Base-by-base conservation (phyloP, 2,329 filamentous ascomycete species). In the Diplodia seriata region DNA sequence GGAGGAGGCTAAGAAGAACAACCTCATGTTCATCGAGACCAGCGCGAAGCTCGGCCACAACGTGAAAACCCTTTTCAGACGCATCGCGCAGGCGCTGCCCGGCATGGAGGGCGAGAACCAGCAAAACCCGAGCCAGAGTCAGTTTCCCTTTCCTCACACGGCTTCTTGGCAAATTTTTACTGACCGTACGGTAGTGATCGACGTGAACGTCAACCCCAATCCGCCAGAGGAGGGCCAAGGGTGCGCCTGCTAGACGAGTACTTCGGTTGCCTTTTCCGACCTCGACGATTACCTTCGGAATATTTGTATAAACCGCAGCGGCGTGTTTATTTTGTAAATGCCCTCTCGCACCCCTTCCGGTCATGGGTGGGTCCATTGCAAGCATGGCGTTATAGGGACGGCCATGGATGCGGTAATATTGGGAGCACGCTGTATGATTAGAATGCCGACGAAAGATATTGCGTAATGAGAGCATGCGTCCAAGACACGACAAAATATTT, bases 21-120 rank as follows among this genome's bases (percentile, higher is more conserved):
- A 95, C 72, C 84, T 97, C 73, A 97, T 99, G 92, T 99, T 99
- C 77, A 95, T 99, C 74, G 95, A 99, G 85, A 99, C 95, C 66
- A 97, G 93, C 80, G 95, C 95, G 66, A 99, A 99, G 86, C 86
- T 97, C 14, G 94, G 96, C 50, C 93, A 98, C 81, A 99, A 99
- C 78, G 96, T 99, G 74, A 99, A 99, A 86, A 92, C 91, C 73
- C 85, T 99, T 68, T 99, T 99, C 84, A 92, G 94, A 85, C 91
- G 93, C 84, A 99, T 99, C 87, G 95, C 96, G 50, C 95, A 99
- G 82, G 95, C 96, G 47, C 84, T 99, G 74, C 95, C 95, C 8
- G 95, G 95, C 26, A 98, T 99, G 95, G 95, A 99, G 80, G 93
- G 93, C 15, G 90, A 93, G 73, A 91, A 93, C 72, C 89, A 90